Evolutionary conservation across 73 alveolate genomes (phyloP).

Genomic region (Paramecium sonneborni): DNA sequence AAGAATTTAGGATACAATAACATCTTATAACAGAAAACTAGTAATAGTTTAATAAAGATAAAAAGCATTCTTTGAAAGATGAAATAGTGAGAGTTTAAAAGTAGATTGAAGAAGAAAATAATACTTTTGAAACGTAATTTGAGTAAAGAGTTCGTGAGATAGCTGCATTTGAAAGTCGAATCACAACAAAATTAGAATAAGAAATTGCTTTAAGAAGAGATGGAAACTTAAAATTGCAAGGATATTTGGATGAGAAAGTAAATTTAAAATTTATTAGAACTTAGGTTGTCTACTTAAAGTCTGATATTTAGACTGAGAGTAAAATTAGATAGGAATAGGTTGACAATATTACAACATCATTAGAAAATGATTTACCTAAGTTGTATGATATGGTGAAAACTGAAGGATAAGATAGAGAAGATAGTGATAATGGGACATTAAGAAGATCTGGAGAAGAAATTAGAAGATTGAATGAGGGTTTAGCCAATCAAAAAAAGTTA

Average conservation of each 20-base stretch:
- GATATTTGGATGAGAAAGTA: conserved; percentile 65
- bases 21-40: conserved; percentile 42
- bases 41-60: not conserved
- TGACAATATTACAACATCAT: conserved; percentile 55
- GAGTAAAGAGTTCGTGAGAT: conserved; percentile 65
- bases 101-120: conserved; percentile 62
- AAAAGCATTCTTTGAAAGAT: conserved; percentile 48
- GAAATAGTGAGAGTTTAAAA: conserved; percentile 59
- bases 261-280: not conserved
- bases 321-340: conserved; percentile 58
- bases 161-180: conserved; percentile 62
- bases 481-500: conserved; percentile 40
- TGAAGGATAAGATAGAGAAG: conserved; percentile 67
- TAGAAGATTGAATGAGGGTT: conserved; percentile 54
- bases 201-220: conserved; percentile 64
- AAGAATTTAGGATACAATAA: conserved; percentile 40
- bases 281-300: conserved; percentile 56
- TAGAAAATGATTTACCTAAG: conserved; percentile 65
- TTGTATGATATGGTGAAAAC: conserved; percentile 59
- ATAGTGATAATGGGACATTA: conserved; percentile 50
- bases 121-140: conserved; percentile 55
- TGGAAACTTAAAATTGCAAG: conserved; percentile 45
- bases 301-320: conserved; percentile 63
- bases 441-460: conserved; percentile 69
- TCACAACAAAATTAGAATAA: conserved; percentile 59